Conservation (phyloP, 257 asterid species). For the Solanum etuberosum region DNA sequence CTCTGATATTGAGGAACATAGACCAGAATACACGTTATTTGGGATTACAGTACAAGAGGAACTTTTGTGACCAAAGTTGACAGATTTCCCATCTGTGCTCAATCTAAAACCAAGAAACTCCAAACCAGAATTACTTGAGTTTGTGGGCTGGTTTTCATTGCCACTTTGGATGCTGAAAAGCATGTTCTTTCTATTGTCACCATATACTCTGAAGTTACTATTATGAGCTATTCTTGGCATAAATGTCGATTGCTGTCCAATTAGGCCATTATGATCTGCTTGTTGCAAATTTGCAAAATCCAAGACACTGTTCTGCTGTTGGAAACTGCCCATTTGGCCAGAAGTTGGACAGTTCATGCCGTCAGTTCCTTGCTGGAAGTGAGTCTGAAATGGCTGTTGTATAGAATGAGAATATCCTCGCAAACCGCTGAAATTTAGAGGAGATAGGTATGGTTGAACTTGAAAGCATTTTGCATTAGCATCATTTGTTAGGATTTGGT, state of each 20-base stretch:
- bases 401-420: neutral
- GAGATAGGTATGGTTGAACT: neutral
- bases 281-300: neutral
- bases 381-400: neutral
- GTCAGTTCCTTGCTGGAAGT: neutral
- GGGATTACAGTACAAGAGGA: neutral
- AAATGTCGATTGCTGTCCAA: neutral
- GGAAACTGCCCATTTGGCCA: neutral
- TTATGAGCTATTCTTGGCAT: neutral
- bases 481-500: slow-evolving; percentile 3
- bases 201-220: slow-evolving; percentile 14
- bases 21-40: neutral
- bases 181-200: slow-evolving; percentile 28
- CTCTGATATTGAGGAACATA: neutral
- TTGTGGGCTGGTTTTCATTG: neutral
- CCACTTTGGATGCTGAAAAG: slow-evolving; percentile 6
- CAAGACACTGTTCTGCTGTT: neutral
- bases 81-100: slow-evolving; percentile 29
- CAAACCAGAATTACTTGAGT: neutral
- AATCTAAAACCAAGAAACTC: slow-evolving; percentile 44
- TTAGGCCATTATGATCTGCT: neutral
- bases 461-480: neutral
- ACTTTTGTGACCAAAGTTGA: slow-evolving; percentile 24
- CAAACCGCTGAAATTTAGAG: neutral
- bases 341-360: neutral